phyloP scores from a whole-genome alignment of 805 yeast genomes.

The Maudiozyma pseudohumilis region DNA sequence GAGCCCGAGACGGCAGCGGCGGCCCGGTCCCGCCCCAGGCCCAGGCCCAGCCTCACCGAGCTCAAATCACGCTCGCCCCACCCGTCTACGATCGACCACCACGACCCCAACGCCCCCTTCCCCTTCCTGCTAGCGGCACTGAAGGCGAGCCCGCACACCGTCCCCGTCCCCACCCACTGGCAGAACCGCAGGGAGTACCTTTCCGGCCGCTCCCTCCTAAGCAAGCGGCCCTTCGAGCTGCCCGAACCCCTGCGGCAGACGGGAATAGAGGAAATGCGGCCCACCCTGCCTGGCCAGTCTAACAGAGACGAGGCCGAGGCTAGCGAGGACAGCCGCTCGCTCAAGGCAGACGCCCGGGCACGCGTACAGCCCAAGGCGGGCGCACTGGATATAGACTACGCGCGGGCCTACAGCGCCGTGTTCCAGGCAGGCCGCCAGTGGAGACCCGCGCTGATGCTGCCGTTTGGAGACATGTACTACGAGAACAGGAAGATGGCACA shows the following conservation, averaged over 20 bases:
- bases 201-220: constrained; percentile 53
- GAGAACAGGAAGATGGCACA: constrained; percentile 63
- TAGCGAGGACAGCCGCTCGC: constrained; percentile 38
- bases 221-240: constrained; percentile 60
- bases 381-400: constrained; percentile 74
- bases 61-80: constrained; percentile 49
- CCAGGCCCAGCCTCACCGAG: no score
- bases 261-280: constrained; percentile 81
- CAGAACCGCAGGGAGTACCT: constrained; percentile 64
- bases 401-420: constrained; percentile 73
- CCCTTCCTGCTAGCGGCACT: constrained; percentile 57
- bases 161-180: constrained; percentile 85
- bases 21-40: no score
- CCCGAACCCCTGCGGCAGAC: constrained; percentile 74
- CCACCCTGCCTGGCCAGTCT: constrained; percentile 29
- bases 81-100: constrained; percentile 81
- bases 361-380: constrained; percentile 87
- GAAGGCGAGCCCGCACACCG: constrained; percentile 54
- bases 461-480: constrained; percentile 67
- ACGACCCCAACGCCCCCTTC: constrained; percentile 74
- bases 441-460: constrained; percentile 52
- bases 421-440: constrained; percentile 58
- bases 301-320: no score
- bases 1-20: no score
- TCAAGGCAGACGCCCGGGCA: constrained; percentile 70